These are phyloP conservation scores for Cryptococcus neoformans DNA, from an alignment of 1,284 basidiomycete species.

Conservation along the genomic window DNA sequence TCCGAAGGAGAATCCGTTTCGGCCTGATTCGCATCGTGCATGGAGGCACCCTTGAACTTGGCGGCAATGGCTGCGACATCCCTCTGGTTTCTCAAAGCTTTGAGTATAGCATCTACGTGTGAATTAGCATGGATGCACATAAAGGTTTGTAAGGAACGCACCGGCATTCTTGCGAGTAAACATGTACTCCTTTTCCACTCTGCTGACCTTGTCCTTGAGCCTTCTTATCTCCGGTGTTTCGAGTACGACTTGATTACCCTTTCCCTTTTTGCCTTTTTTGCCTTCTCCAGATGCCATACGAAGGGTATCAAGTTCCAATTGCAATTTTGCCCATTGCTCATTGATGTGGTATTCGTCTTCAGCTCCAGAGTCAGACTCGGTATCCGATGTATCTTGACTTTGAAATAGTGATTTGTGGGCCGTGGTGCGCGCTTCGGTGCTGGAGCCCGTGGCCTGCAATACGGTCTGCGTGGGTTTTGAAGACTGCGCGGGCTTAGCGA, in stretches of 20 bases:
- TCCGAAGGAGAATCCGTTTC: not conserved
- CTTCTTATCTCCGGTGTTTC: slow-evolving; percentile 51
- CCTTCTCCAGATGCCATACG: slow-evolving; percentile 14
- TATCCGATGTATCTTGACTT: slow-evolving; percentile 20
- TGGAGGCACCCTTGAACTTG: slow-evolving; percentile 53
- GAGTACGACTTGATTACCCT: slow-evolving; percentile 28
- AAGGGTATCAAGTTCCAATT: slow-evolving; percentile 51
- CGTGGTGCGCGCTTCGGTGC: too few species aligned
- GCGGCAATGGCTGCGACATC: slow-evolving; percentile 57
- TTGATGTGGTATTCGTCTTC: slow-evolving; percentile 54
- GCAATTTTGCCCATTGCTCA: slow-evolving; percentile 52
- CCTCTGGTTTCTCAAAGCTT: slow-evolving; percentile 57
- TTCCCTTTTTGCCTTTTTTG: slow-evolving; percentile 42
- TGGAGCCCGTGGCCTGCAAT: too few species aligned
- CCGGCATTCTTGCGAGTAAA: slow-evolving; percentile 66
- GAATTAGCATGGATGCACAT: not conserved
- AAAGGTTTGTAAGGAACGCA: slow-evolving; percentile 16
- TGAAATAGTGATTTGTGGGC: slow-evolving; percentile 26
- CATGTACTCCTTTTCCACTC: slow-evolving; percentile 65
- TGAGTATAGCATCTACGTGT: slow-evolving; percentile 57
- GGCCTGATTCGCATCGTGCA: not conserved
- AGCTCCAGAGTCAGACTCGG: slow-evolving; percentile 60
- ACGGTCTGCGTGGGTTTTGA: too few species aligned
- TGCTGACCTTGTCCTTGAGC: slow-evolving; percentile 58
- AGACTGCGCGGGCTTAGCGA: not conserved